These are phyloP conservation scores for Rhynchosporium graminicola DNA, from an alignment of 2,329 filamentous ascomycete genomes.

Conservation along the genomic window DNA sequence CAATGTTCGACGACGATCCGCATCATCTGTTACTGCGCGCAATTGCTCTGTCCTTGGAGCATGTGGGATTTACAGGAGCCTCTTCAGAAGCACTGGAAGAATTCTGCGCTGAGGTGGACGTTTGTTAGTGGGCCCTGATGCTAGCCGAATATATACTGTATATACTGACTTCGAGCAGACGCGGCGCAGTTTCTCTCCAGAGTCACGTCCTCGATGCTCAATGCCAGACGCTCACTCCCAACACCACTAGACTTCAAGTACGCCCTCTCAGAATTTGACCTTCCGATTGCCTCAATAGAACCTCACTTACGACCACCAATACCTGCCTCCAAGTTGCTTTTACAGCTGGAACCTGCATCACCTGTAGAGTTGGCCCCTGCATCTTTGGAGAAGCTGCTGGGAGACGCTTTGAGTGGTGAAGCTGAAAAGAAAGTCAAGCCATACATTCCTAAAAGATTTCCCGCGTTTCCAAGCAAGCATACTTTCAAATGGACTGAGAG, in stretches of 20 bases:
- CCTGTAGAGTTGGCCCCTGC: slow-evolving; percentile 44
- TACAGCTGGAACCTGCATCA: slow-evolving; percentile 40
- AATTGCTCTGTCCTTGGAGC: slow-evolving; percentile 55
- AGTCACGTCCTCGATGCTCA: slow-evolving; percentile 38
- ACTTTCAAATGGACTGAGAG: slow-evolving; percentile 63
- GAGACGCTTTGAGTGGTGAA: slow-evolving; percentile 58
- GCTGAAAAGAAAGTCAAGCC: slow-evolving; percentile 55
- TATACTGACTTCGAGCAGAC: slow-evolving; percentile 34
- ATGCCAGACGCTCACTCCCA: slow-evolving; percentile 49
- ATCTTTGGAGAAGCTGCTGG: slow-evolving; percentile 43
- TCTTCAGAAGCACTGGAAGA: slow-evolving; percentile 59
- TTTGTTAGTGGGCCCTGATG: slow-evolving; percentile 49
- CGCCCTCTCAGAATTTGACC: slow-evolving; percentile 53
- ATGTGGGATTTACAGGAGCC: slow-evolving; percentile 60
- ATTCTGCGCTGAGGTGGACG: slow-evolving; percentile 56
- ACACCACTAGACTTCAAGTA: slow-evolving; percentile 59
- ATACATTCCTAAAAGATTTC: slow-evolving; percentile 61
- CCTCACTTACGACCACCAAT: slow-evolving; percentile 59
- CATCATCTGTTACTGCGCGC: slow-evolving; percentile 50
- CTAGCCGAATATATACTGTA: background rate
- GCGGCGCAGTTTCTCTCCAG: slow-evolving; percentile 36
- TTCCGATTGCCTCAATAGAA: slow-evolving; percentile 53
- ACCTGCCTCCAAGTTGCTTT: slow-evolving; percentile 40
- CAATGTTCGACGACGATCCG: slow-evolving; percentile 38
- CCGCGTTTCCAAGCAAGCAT: slow-evolving; percentile 63